phyloP scores from a whole-genome alignment of 1,284 basidiomycete species.

The Somion occarium region DNA sequence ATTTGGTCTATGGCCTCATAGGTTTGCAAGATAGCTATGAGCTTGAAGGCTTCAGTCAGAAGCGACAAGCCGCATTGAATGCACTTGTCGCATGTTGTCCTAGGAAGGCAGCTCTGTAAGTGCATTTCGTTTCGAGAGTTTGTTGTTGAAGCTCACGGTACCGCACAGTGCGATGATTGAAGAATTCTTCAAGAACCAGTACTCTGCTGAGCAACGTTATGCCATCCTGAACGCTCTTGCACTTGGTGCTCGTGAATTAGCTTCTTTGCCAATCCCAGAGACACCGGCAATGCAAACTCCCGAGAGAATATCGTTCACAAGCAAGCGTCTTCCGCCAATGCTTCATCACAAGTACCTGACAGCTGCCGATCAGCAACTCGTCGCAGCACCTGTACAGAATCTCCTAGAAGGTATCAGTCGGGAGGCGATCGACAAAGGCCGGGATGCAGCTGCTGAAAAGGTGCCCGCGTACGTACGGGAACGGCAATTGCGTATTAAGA shows the following conservation, averaged over 20 bases:
- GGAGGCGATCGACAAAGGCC: constrained; percentile 52
- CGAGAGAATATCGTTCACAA: constrained; percentile 62
- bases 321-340: constrained; percentile 67
- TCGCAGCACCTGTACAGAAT: constrained; percentile 37
- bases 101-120: constrained; percentile 73
- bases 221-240: constrained; percentile 85
- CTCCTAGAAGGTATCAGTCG: constrained; percentile 58
- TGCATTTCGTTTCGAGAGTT: constrained; percentile 17
- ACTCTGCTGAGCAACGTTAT: constrained; percentile 81
- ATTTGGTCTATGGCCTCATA: constrained; percentile 71
- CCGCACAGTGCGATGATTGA: constrained; percentile 72
- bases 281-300: constrained; percentile 29
- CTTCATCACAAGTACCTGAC: constrained; percentile 68
- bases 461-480: constrained; percentile 64
- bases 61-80: constrained; percentile 71
- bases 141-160: not conserved
- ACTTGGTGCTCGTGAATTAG: constrained; percentile 80
- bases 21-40: constrained; percentile 83
- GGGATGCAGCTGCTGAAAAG: constrained; percentile 44
- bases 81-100: constrained; percentile 83
- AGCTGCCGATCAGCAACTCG: constrained; percentile 26
- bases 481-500: constrained; percentile 66
- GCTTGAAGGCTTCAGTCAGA: constrained; percentile 73
- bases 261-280: constrained; percentile 56
- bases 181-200: constrained; percentile 91